A percentile compares a stretch with the other conserved stretches of the same genome.
Conservation (phyloP, 768 basidiomycete genomes). For the Suillus bovinus region DNA sequence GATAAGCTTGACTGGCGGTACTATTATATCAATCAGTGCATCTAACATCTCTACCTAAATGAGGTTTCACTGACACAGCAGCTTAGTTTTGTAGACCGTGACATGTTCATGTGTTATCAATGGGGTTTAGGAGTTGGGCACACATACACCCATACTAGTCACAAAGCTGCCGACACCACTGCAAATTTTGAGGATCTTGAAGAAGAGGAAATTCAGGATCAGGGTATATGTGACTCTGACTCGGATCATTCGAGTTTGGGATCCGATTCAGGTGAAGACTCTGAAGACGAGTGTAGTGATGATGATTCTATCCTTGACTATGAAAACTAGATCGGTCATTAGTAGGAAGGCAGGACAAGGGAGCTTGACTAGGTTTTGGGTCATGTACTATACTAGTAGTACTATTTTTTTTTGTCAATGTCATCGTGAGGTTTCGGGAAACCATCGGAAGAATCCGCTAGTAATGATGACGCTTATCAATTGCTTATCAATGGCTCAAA, state of each 20-base stretch:
- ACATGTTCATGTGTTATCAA: conserved; percentile 10
- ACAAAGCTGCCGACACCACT: not conserved
- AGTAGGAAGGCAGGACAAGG: not conserved
- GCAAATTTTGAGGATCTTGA: not conserved
- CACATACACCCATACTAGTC: conserved; percentile 3
- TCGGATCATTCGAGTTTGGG: not conserved
- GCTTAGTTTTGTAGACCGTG: conserved; percentile 10
- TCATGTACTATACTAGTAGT: not conserved
- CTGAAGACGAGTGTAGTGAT: not conserved
- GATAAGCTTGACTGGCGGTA: conserved; percentile 8
- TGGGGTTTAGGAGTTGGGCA: conserved; percentile 7
- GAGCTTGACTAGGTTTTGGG: not conserved
- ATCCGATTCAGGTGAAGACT: not conserved
- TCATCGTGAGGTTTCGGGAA: not conserved
- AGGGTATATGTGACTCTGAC: not conserved
- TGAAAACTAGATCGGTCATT: not conserved
- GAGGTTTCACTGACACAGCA: too few species aligned
- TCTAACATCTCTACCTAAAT: not conserved
- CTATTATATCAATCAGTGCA: conserved; percentile 16
- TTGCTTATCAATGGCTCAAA: not conserved
- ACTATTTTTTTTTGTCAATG: not conserved
- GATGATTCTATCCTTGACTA: not conserved
- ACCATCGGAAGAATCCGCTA: not conserved
- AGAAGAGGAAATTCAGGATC: not conserved
- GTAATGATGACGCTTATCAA: not conserved